These are phyloP conservation scores for Brassica incana DNA, from an alignment of 345 rosid genomes.

Conservation along the genomic window DNA sequence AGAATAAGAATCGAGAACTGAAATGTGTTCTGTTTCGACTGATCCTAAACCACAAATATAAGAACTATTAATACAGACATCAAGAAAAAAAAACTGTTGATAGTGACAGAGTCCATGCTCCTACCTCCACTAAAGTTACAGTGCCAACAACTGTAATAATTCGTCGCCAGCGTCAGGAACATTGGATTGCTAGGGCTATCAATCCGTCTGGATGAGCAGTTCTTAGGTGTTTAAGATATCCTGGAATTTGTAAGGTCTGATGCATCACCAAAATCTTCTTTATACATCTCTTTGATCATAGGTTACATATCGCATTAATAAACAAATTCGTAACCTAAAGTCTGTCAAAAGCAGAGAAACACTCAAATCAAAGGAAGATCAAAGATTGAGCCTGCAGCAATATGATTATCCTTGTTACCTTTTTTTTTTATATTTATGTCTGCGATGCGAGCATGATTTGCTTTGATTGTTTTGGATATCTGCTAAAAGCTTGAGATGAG, in stretches of 20 bases:
- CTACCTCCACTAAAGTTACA: not conserved
- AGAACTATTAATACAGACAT: slow-evolving; percentile 1
- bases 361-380: not conserved
- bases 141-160: not conserved
- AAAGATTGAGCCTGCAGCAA: not conserved
- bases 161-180: not conserved
- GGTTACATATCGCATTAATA: not conserved
- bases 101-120: not conserved
- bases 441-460: not conserved
- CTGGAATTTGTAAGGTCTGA: not conserved
- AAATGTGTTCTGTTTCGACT: slow-evolving; percentile 47
- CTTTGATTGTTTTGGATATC: not conserved
- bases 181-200: not conserved
- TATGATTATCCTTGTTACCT: not conserved
- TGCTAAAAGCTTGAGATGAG: not conserved
- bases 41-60: slow-evolving; percentile 47
- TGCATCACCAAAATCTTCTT: not conserved
- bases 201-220: not conserved
- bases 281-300: not conserved
- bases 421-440: not conserved
- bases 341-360: not conserved
- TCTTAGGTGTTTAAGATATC: not conserved
- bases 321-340: not conserved
- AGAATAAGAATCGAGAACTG: slow-evolving; percentile 67
- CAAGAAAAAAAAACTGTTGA: not conserved